These are phyloP conservation scores for Capsicum chinense DNA, from an alignment of 257 asterid genomes.

Conservation along the genomic window DNA sequence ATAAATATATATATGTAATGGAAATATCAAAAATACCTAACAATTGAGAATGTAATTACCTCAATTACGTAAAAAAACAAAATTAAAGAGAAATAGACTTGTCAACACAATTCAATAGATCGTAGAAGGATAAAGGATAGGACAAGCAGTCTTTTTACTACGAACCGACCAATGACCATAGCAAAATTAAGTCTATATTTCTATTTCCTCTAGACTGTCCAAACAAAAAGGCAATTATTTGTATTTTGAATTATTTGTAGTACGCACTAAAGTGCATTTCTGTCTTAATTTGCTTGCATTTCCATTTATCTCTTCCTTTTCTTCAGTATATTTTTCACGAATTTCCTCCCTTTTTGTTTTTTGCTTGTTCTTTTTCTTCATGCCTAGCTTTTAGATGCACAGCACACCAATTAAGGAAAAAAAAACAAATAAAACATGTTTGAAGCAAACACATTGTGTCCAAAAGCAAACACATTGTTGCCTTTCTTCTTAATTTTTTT, in stretches of 20 bases:
- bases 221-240: constrained; percentile 47
- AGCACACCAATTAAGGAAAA: constrained; percentile 9
- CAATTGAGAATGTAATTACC: not conserved
- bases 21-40: too few relatives aligned
- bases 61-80: not conserved
- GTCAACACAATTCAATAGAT: not conserved
- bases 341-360: not conserved
- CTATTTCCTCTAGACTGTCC: constrained; percentile 52
- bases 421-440: constrained; percentile 24
- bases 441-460: constrained; percentile 28
- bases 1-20: too few relatives aligned
- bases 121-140: not conserved
- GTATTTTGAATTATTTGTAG: constrained; percentile 30
- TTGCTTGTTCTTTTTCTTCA: constrained; percentile 21
- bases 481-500: too few relatives aligned
- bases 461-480: not conserved
- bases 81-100: not conserved
- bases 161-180: not conserved
- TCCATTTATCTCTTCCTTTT: not conserved
- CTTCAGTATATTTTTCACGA: not conserved
- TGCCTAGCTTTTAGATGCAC: constrained; percentile 27
- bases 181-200: not conserved
- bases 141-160: not conserved
- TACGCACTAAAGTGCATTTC: constrained; percentile 37
- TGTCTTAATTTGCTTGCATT: constrained; percentile 37